Base-by-base conservation (phyloP, 2,329 filamentous ascomycete species). In the Fusarium brevicatenulatum region DNA sequence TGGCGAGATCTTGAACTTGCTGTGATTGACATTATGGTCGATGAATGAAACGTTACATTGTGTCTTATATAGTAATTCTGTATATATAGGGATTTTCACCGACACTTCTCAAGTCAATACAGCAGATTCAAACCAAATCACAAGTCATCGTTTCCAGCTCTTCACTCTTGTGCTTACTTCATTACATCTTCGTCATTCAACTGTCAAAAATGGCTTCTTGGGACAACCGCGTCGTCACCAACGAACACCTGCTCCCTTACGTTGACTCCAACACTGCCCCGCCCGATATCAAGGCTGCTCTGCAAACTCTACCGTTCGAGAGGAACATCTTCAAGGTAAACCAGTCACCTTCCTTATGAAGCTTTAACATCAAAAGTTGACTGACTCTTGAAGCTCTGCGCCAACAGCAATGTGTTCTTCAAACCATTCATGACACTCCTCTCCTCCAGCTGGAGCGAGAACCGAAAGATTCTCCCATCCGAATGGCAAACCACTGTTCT, bases 261-360 rank as follows among this genome's bases (percentile, higher is more conserved):
- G 52, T 66, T 4, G 59, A 66, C 12, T 66, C 64, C 4, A 63
- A 30, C 39, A 57, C 64, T 4, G 59, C 64, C 0, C 37, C 52
- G 13, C 64, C 59, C 2, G 64, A 66, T 5, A 66, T 66, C 59
- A 66, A 63, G 18, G 64, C 64, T 28, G 58, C 64, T 21, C 50
- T 66, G 9, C 64, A 66, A 36, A 66, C 64, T 40, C 19, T 66
- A 3, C 64, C 64, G 3, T 66, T 66, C 23, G 64, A 67, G 9
- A 67, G 64, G 28, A 67, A 67, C 39, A 67, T 67, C 32, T 67
- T 67, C 64, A 67, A 67, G 59, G 64, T 53, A 18, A 16, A 44
- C 5, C 56, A 11, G 0, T 1, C 44, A 7, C 13, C 16, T 7
- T 2, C 19, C 19, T 34, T 5, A 7, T 2, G 15, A n/a, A 13